Percentiles rank a stretch among this genome's conserved stretches.
Evolutionary conservation across 2,329 filamentous ascomycete genomes (phyloP).

Genomic region (Aspergillus japonicus): DNA sequence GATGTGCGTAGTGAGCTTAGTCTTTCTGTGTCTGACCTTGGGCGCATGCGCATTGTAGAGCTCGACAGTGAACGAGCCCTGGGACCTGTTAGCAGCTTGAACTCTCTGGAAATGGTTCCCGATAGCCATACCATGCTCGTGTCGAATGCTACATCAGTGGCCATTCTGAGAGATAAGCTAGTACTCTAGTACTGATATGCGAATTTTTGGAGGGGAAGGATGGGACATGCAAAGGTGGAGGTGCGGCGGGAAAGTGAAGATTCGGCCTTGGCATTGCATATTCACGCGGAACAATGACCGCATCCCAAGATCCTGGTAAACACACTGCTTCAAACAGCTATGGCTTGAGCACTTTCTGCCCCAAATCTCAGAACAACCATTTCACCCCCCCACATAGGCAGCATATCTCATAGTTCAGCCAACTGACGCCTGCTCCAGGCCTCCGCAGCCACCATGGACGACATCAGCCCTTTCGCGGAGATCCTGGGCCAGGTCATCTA

Average conservation of each 20-base stretch:
- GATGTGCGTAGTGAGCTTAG: neutral
- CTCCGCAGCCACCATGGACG: slow-evolving; percentile 27
- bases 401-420: neutral
- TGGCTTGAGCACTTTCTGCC: slow-evolving; percentile 9
- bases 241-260: slow-evolving; percentile 16
- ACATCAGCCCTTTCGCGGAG: slow-evolving; percentile 39
- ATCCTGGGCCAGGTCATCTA: slow-evolving; percentile 44
- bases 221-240: slow-evolving; percentile 2
- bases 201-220: neutral
- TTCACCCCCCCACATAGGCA: neutral
- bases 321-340: slow-evolving; percentile 1
- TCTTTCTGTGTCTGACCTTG: slow-evolving; percentile 45
- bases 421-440: slow-evolving; percentile 1
- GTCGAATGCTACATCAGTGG: slow-evolving; percentile 75
- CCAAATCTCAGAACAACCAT: neutral
- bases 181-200: neutral
- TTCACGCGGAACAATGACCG: neutral
- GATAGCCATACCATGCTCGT: slow-evolving; percentile 71
- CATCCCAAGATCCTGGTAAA: neutral
- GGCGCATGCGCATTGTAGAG: slow-evolving; percentile 89
- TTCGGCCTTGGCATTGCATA: slow-evolving; percentile 24
- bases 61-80: slow-evolving; percentile 84
- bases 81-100: slow-evolving; percentile 17
- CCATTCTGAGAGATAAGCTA: slow-evolving; percentile 52
- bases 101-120: neutral